These are phyloP conservation scores for Pythium phragmitis DNA, from an alignment of 352 stramenopile species.

Conservation along the genomic window DNA sequence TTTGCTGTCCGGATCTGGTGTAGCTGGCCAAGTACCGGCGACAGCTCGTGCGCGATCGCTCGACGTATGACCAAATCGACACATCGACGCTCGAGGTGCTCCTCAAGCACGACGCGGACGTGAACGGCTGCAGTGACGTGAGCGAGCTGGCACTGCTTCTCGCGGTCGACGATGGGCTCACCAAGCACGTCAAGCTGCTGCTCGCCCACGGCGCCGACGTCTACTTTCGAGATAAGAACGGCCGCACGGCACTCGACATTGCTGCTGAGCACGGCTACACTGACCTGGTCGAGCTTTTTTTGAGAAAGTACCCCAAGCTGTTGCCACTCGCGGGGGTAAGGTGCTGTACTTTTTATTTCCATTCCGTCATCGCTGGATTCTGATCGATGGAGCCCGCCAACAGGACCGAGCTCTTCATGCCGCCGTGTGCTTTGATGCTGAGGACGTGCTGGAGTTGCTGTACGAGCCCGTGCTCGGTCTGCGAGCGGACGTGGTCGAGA, in stretches of 20 bases:
- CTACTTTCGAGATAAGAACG: constrained; percentile 27
- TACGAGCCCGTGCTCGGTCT: constrained; percentile 14
- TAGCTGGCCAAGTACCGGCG: constrained; percentile 36
- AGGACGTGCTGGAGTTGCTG: constrained; percentile 16
- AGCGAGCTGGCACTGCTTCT: constrained; percentile 40
- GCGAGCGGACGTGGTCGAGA: background rate
- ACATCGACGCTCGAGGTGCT: constrained; percentile 43
- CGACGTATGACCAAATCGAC: constrained; percentile 42
- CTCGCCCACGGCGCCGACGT: constrained; percentile 34
- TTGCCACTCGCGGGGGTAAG: constrained; percentile 14
- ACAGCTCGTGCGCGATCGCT: constrained; percentile 33
- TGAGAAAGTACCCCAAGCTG: constrained; percentile 20
- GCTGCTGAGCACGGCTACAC: constrained; percentile 41
- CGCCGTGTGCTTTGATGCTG: constrained; percentile 18
- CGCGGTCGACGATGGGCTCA: constrained; percentile 40
- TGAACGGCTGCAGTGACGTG: constrained; percentile 35
- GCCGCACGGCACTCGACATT: constrained; percentile 38
- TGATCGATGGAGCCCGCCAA: too few species aligned
- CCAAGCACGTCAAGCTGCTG: constrained; percentile 50
- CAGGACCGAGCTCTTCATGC: constrained; percentile 22
- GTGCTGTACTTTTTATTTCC: background rate
- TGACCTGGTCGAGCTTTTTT: constrained; percentile 36
- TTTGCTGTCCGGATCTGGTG: too few species aligned
- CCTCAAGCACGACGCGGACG: constrained; percentile 29
- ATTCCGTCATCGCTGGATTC: too few species aligned